A percentile compares a stretch with the other conserved stretches of the same genome.
phyloP scores from a whole-genome alignment of 306 rosid species.

The Medicago arabica region DNA sequence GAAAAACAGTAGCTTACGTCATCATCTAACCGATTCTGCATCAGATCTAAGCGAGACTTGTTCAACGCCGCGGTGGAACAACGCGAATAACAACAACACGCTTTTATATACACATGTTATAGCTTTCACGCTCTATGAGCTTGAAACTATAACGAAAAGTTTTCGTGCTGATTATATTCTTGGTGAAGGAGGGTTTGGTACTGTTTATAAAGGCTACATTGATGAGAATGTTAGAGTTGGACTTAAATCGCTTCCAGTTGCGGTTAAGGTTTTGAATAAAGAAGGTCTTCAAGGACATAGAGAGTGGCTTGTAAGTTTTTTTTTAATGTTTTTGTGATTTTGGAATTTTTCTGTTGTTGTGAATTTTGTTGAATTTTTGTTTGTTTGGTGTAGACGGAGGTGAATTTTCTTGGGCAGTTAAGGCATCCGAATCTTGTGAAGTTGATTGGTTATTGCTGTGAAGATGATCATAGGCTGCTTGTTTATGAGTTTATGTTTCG shows the following conservation, averaged over 20 bases:
- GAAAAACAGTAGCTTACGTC: constrained; percentile 56
- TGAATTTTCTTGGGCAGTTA: constrained; percentile 95
- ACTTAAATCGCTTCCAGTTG: constrained; percentile 93
- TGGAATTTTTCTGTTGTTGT: background rate
- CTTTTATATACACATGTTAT: constrained; percentile 87
- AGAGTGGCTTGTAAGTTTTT: constrained; percentile 85
- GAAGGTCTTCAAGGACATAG: constrained; percentile 99
- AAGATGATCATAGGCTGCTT: constrained; percentile 94
- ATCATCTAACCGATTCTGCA: constrained; percentile 50
- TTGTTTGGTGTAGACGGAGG: constrained; percentile 69
- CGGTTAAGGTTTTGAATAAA: constrained; percentile 94
- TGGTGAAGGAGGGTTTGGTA: constrained; percentile 99
- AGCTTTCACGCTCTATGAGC: constrained; percentile 89
- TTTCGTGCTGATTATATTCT: constrained; percentile 90
- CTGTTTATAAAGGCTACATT: constrained; percentile 96
- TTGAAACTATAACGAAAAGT: constrained; percentile 96
- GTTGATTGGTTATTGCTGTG: constrained; percentile 98
- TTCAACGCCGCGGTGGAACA: constrained; percentile 81
- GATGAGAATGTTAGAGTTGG: constrained; percentile 98
- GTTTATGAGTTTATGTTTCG: constrained; percentile 99
- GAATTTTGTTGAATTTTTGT: background rate
- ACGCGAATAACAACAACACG: constrained; percentile 71
- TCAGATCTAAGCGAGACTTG: constrained; percentile 96
- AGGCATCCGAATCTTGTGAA: constrained; percentile 97
- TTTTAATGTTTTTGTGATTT: background rate